Evolutionary conservation across 2,329 filamentous ascomycete species (phyloP), one percentile per base, ranked within the genome.

Genomic region (Colletotrichum melonis): DNA sequence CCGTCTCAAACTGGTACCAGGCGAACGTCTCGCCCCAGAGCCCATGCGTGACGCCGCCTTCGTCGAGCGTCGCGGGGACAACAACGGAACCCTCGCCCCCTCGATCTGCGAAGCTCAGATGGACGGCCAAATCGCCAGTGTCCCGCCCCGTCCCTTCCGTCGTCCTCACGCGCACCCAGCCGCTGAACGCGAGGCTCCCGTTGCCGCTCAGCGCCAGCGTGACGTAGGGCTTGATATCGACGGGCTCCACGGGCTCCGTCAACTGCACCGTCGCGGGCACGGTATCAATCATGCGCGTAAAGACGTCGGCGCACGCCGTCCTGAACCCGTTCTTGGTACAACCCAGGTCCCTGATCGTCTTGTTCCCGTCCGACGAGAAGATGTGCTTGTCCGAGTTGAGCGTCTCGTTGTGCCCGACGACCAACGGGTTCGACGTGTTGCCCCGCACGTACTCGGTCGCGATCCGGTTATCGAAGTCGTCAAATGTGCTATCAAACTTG

Each of bases 271-370:
- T 73, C 24, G 74, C 68, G 0, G 82, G 81, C 0, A 83, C 81
- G 1, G 81, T 82, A 59, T 83, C 77, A 56, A 83, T 79, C 82
- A 83, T 83, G 14, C 78, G 77, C 19, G 73, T 75, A 14, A 83
- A 78, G 19, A 81, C 67, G 19, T 76, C 68, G 1, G 76, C 72
- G 54, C 82, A 83, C 22, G 72, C 77, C n/a, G 73, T 79, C 28
- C 81, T 78, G 76, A 88, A 88, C 3, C 78, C 78, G 9, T 75
- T 75, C 57, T 82, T 78, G 5, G 79, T 76, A 58, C 82, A 78
- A 4, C 81, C 80, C 76, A 88, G 77, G 1, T 80, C 77, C 26
- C 76, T 77, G 58, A 88, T 84, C 1, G 85, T 87, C 26, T 78
- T 80, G 77, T 86, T 86, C 1, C 77, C 77, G 58, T 78, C 77